Evolutionary conservation across 2,329 filamentous ascomycete species (phyloP).

Genomic region (Cladosporium cucumerinum): DNA sequence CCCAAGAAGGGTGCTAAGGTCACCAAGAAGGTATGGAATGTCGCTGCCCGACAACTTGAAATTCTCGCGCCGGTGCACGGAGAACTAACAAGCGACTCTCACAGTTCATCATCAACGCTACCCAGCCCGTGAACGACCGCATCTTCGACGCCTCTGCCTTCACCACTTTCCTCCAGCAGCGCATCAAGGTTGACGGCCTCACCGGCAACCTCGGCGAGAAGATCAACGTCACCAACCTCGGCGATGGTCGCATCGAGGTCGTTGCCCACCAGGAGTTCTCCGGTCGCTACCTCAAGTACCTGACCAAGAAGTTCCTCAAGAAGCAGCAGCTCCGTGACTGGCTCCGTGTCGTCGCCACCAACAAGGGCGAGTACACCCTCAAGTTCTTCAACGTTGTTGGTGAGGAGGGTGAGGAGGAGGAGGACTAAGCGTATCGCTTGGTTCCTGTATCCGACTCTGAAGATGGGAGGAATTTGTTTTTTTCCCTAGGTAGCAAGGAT

Average conservation of each 20-base stretch:
- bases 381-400: constrained; percentile 99
- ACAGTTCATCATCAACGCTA: constrained; percentile 98
- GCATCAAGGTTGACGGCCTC: constrained; percentile 99
- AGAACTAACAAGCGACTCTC: background rate
- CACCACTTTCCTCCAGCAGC: constrained; percentile 99
- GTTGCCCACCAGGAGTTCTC: constrained; percentile 97
- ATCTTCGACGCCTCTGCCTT: constrained; percentile 99
- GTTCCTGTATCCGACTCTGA: constrained; percentile 4
- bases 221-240: constrained; percentile 83
- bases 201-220: constrained; percentile 96
- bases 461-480: constrained; percentile 14
- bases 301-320: constrained; percentile 99
- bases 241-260: constrained; percentile 97
- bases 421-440: constrained; percentile 68
- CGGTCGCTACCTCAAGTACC: constrained; percentile 99
- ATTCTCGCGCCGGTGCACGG: background rate
- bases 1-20: constrained; percentile 62
- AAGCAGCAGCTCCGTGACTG: constrained; percentile 99
- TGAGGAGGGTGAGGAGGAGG: constrained; percentile 95
- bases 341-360: constrained; percentile 97
- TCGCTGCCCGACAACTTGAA: constrained; percentile 1
- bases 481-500: constrained; percentile 8
- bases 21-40: constrained; percentile 71
- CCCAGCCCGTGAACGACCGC: constrained; percentile 97
- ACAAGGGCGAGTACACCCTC: constrained; percentile 98